These are phyloP conservation scores for Trichoderma atroviride DNA, from an alignment of 2,329 filamentous ascomycete species.

Conservation along the genomic window DNA sequence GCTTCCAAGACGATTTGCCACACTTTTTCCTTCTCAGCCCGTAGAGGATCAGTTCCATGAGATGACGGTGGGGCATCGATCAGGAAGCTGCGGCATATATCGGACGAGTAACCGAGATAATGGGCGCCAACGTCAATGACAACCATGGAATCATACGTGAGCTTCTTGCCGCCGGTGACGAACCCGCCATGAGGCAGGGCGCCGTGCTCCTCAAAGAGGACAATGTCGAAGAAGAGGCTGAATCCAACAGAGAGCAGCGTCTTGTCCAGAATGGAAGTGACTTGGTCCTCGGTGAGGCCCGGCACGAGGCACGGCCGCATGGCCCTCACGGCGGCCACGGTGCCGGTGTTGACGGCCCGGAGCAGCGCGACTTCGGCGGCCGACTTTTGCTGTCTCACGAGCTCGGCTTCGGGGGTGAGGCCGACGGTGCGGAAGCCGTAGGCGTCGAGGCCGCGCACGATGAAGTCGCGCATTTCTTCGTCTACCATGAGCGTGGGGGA, in stretches of 20 bases:
- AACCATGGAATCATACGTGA: constrained; percentile 20
- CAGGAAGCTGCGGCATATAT: constrained; percentile 66
- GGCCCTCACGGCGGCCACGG: constrained; percentile 61
- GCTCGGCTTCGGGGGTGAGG: constrained; percentile 56
- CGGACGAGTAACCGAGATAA: constrained; percentile 63
- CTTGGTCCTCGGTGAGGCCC: constrained; percentile 60
- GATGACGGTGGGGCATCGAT: constrained; percentile 42
- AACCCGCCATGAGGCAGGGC: constrained; percentile 58
- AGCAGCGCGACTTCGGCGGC: constrained; percentile 59
- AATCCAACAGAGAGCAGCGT: constrained; percentile 58
- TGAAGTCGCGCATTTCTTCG: constrained; percentile 66
- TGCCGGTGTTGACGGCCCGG: constrained; percentile 65
- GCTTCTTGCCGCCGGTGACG: constrained; percentile 41
- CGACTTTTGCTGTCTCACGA: constrained; percentile 61
- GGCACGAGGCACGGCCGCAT: constrained; percentile 59
- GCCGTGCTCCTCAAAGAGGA: constrained; percentile 61
- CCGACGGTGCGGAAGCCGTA: constrained; percentile 61
- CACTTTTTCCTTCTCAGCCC: constrained; percentile 56
- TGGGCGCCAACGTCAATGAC: constrained; percentile 67
- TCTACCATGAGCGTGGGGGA: constrained; percentile 60
- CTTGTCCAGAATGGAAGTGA: constrained; percentile 57
- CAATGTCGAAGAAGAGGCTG: constrained; percentile 61
- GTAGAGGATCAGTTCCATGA: constrained; percentile 32
- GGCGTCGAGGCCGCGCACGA: constrained; percentile 56
- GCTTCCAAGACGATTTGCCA: constrained; percentile 66